Base-by-base conservation (phyloP, 2,329 filamentous ascomycete genomes). In the Colletotrichum nymphaeae region DNA sequence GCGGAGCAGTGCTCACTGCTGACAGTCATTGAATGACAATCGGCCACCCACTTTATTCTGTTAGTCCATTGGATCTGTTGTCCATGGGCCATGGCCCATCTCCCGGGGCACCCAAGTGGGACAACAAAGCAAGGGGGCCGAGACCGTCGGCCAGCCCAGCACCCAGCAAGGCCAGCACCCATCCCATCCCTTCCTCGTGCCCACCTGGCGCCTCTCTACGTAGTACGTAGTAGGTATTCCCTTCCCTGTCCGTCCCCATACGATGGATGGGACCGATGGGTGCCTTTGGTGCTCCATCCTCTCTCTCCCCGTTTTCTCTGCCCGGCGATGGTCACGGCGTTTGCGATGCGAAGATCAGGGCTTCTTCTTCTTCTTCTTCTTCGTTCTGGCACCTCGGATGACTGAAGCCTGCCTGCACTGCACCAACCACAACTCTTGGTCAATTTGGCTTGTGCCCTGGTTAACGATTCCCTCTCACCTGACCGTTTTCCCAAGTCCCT, bases 51-150 rank as follows among this genome's bases (percentile, higher is more conserved):
- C 66, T 60, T 52, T 22, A 28, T 63, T 30, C 26, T 63, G 28
- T 52, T 35, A 49, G 42, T 63, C 28, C 22, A 42, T 28, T 49
- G 19, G 49, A 52, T 12, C 32, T 30, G 32, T 53, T 16, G 12
- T 57, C 16, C 55, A 46, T 60, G 67, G 66, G 16, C 60, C 58
- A 35, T 69, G 67, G 19, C 55, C 67, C 67, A 66, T 55, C 35
- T 60, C 59, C 60, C 32, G 32, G 59, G 67, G 49, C 62, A 32
- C 55, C 71, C 66, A 71, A 71, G 71, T 65, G 55, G 71, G 60
- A 73, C 71, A 66, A 52, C 59, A 46, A 62, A 66, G 60, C 67
- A 66, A 71, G 67, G 67, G 70, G 67, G 66, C 60, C 69, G 53
- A 69, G 69, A 58, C 52, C 49, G 30, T 49, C n/a, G 42, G 35